Percentiles rank a stretch among this genome's conserved stretches.
phyloP scores from a whole-genome alignment of 2,329 filamentous ascomycete genomes.

The Aureobasidium sp. region DNA sequence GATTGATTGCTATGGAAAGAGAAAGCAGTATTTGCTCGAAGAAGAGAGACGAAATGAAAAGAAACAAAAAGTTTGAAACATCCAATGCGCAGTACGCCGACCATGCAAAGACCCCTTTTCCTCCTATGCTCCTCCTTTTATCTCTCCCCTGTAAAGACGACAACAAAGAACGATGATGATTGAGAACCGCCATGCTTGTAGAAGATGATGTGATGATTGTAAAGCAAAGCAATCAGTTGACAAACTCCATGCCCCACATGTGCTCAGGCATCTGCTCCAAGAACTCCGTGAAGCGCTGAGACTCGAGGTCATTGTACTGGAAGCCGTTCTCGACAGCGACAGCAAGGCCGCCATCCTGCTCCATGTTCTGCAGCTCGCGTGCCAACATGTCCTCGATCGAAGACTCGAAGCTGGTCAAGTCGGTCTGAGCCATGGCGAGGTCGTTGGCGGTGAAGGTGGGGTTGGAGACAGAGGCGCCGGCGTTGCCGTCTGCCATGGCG shows the following conservation, averaged over 20 bases:
- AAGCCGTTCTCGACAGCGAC: not conserved
- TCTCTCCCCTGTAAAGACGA: not conserved
- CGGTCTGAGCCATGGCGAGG: not conserved
- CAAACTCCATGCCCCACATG: constrained; percentile 13
- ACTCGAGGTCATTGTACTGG: constrained; percentile 8
- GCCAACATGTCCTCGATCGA: constrained; percentile 6
- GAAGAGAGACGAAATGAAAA: not conserved
- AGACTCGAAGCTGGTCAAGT: constrained; percentile 7
- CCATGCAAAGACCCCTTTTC: not conserved
- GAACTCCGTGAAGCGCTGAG: constrained; percentile 12
- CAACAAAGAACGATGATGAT: not conserved
- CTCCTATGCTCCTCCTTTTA: not conserved
- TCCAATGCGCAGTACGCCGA: constrained; percentile 2
- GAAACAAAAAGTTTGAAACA: not conserved
- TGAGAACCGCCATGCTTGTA: not conserved
- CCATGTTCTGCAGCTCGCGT: constrained; percentile 5
- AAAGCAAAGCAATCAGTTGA: not conserved
- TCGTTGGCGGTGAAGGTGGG: not conserved
- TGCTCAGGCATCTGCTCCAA: constrained; percentile 13
- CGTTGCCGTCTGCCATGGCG: not conserved
- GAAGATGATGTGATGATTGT: not conserved
- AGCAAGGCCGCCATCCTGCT: not conserved
- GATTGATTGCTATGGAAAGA: constrained; percentile 1
- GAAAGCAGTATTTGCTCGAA: not conserved
- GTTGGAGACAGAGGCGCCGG: not conserved